Evolutionary conservation across 768 basidiomycete species (phyloP).

Genomic region (Hypholoma sublateritium): DNA sequence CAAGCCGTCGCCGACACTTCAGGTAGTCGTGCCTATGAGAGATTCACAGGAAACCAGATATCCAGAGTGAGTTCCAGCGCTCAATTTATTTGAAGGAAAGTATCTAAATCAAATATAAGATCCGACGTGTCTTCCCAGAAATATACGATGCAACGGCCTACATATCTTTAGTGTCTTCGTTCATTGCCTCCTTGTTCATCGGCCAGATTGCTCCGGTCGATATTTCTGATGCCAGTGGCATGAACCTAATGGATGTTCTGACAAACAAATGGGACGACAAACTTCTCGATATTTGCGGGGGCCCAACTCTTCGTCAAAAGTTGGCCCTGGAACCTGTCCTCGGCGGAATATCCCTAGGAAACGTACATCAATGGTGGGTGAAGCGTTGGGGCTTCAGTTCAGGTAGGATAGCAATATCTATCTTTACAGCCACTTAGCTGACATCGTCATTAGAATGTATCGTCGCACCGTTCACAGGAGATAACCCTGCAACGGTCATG

Average conservation of each 20-base stretch:
- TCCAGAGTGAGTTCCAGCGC: conserved; percentile 48
- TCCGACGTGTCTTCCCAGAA: conserved; percentile 51
- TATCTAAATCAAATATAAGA: conserved; percentile 34
- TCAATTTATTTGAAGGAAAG: background rate
- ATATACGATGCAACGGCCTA: conserved; percentile 60
- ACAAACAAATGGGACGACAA: conserved; percentile 72
- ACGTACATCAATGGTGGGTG: conserved; percentile 68
- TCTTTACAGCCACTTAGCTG: background rate
- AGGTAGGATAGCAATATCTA: conserved; percentile 34
- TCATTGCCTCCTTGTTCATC: conserved; percentile 80
- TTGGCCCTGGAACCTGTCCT: conserved; percentile 76
- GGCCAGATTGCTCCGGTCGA: conserved; percentile 80
- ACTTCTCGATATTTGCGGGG: conserved; percentile 68
- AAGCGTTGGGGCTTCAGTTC: conserved; percentile 72
- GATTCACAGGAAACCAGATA: conserved; percentile 89
- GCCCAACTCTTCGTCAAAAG: conserved; percentile 63
- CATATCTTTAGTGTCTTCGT: conserved; percentile 82
- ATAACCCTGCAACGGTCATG: conserved; percentile 85
- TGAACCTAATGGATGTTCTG: conserved; percentile 83
- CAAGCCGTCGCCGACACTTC: conserved; percentile 73
- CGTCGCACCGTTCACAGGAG: conserved; percentile 85
- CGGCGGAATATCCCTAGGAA: conserved; percentile 68
- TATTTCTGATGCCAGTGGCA: conserved; percentile 86
- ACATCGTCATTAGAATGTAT: conserved; percentile 53
- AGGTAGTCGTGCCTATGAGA: conserved; percentile 82